These are phyloP conservation scores for Oenanthe javanica DNA, from an alignment of 140 eudicot species.

Conservation along the genomic window DNA sequence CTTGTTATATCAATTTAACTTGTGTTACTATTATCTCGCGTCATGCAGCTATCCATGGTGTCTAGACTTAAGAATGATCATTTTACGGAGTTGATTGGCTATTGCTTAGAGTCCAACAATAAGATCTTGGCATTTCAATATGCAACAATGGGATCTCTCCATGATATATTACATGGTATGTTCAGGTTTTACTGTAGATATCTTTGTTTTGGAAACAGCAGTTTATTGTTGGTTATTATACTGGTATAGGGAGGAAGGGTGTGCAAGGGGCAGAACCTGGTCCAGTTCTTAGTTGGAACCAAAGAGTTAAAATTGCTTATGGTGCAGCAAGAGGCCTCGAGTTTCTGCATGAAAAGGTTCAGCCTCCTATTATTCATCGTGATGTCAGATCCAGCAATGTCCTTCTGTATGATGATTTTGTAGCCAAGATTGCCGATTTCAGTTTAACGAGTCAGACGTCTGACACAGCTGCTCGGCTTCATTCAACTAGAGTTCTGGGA, in stretches of 20 bases:
- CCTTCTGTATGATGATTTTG: conserved; percentile 11
- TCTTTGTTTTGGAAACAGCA: too few species aligned
- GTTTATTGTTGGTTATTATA: not conserved
- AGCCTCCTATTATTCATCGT: conserved; percentile 9
- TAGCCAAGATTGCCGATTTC: conserved; percentile 15
- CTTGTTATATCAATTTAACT: not conserved
- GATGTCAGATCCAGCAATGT: conserved; percentile 11
- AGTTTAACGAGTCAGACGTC: conserved; percentile 9
- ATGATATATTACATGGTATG: conserved; percentile 13
- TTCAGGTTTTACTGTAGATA: not conserved
- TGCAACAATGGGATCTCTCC: conserved; percentile 8
- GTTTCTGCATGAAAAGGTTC: conserved; percentile 4
- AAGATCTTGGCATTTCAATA: conserved; percentile 4
- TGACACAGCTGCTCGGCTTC: conserved; percentile 38
- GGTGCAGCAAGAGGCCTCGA: conserved; percentile 9
- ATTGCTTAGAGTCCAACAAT: conserved; percentile 9
- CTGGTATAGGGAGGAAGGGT: conserved; percentile 13
- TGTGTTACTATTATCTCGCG: not conserved
- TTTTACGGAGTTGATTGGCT: conserved; percentile 2
- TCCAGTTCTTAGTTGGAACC: conserved; percentile 14
- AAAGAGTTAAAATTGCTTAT: conserved; percentile 10
- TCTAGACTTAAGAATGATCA: conserved; percentile 11
- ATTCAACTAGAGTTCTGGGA: conserved; percentile 64
- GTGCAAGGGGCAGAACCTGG: conserved; percentile 13
- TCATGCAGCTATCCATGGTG: not conserved